These are phyloP conservation scores for Solanum pinnatisectum DNA, from an alignment of 257 asterid genomes.

Conservation along the genomic window DNA sequence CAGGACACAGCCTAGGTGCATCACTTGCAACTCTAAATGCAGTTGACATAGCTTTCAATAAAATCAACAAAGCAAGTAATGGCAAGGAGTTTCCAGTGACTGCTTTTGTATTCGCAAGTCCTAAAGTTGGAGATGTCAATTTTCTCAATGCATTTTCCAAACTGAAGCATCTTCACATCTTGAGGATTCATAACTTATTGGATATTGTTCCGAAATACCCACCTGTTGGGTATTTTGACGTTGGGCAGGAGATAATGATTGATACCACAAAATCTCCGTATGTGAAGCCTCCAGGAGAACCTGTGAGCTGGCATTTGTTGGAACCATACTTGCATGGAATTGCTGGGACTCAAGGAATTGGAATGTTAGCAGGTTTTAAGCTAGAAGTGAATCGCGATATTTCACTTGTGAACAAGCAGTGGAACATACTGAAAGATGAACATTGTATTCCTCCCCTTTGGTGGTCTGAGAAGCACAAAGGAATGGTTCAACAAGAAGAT, in stretches of 20 bases:
- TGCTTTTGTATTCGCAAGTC: background rate
- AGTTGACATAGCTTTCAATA: background rate
- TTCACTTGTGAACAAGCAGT: background rate
- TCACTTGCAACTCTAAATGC: background rate
- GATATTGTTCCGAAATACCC: background rate
- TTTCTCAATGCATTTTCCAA: background rate
- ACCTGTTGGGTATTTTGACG: background rate
- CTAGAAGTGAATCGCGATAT: background rate
- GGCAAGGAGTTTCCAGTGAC: background rate
- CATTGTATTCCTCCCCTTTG: background rate
- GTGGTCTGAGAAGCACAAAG: background rate
- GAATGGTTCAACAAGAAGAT: background rate
- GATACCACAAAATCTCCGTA: background rate
- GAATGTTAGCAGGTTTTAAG: background rate
- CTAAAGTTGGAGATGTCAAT: background rate
- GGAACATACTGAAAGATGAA: background rate
- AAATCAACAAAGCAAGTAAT: background rate
- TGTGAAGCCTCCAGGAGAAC: background rate
- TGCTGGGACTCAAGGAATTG: background rate
- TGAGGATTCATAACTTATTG: background rate
- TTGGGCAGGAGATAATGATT: background rate
- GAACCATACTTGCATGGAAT: background rate
- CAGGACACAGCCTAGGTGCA: background rate
- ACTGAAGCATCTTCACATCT: background rate
- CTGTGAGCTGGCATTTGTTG: background rate